Conservation (phyloP, 768 basidiomycete genomes). For the Tricholomella constricta region DNA sequence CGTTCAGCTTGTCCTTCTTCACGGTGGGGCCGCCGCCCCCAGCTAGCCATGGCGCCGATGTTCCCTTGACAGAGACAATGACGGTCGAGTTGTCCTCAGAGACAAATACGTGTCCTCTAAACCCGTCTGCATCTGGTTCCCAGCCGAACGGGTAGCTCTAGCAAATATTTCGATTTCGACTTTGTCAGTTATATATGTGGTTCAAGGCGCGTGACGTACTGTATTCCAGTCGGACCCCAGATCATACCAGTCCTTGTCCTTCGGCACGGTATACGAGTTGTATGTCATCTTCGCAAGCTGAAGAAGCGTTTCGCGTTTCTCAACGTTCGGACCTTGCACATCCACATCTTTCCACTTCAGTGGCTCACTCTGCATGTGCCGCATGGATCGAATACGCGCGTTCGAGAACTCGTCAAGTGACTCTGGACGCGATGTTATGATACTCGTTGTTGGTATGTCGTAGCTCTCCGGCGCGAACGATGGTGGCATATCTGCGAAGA, state of each 20-base stretch:
- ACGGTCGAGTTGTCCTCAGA: slow-evolving; percentile 82
- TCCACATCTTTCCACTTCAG: slow-evolving; percentile 68
- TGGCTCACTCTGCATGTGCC: slow-evolving; percentile 37
- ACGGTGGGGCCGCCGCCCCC: slow-evolving; percentile 80
- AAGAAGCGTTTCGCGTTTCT: slow-evolving; percentile 69
- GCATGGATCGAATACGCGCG: slow-evolving; percentile 39
- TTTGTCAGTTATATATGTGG: background rate
- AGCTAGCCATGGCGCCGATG: slow-evolving; percentile 70
- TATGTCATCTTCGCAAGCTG: slow-evolving; percentile 87
- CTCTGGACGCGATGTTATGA: slow-evolving; percentile 48
- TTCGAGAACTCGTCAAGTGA: slow-evolving; percentile 42
- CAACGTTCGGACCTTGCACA: slow-evolving; percentile 69
- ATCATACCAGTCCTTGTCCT: slow-evolving; percentile 70
- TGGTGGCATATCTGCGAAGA: slow-evolving; percentile 56
- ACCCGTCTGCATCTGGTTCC: slow-evolving; percentile 86
- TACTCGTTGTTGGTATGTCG: slow-evolving; percentile 38
- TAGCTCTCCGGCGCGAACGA: slow-evolving; percentile 39
- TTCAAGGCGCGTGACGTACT: slow-evolving; percentile 34
- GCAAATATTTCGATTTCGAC: background rate
- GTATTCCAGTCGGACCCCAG: slow-evolving; percentile 63
- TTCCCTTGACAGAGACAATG: slow-evolving; percentile 91
- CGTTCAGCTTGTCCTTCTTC: slow-evolving; percentile 90
- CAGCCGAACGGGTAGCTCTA: slow-evolving; percentile 84
- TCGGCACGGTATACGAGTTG: slow-evolving; percentile 70
- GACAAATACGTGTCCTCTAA: slow-evolving; percentile 92